Evolutionary conservation across 169 alveolate species (phyloP), one percentile per base, ranked within the genome.

Genomic region (Plasmodium ovale): DNA sequence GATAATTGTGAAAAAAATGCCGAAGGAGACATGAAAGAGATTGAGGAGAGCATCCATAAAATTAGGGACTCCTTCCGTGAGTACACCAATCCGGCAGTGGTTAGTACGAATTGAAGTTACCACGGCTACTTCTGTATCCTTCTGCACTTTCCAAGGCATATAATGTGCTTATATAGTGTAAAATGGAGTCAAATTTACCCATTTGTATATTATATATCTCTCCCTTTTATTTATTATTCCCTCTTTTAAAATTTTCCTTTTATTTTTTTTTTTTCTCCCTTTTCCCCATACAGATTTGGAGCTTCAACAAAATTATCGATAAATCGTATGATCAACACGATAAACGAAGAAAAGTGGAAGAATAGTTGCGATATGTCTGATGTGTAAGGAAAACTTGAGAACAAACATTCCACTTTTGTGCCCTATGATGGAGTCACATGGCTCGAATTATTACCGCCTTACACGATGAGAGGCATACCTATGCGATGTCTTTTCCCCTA

Each of bases 51-150:
- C 3, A 60, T 74, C 21, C 27, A 49, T 21, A 23, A 74, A 35
- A 51, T 74, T 1, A 74, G 42, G 68, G 77, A 74, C 14, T 74
- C 88, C 33, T 74, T 74, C 44, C 35, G 31, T 29, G 16, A 60
- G 21, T 64, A 33, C 42, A 59, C 67, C 23, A 74, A 74, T 33
- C 88, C 88, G 49, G 35, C 88, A 31, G 37, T 74, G 49, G 88
- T 74, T 51, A 60, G 21, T 19, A 51, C 25, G 12, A 4, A 1
- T 21, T 3, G 1, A 2, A 9, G 4, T 12, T 31, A 31, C 19
- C 2, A 1, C n/a, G 54, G 9, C n/a, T 44, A 44, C n/a, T 44
- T 44, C 21, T 44, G 9, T 2, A 44, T 44, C 19, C 1, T 14
- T 10, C 14, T 42, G 19, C 14, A 0, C 14, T 42, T 0, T 9